Evolutionary conservation across 148 eudicot species (phyloP).

Genomic region (Vaccinium darrowii): DNA sequence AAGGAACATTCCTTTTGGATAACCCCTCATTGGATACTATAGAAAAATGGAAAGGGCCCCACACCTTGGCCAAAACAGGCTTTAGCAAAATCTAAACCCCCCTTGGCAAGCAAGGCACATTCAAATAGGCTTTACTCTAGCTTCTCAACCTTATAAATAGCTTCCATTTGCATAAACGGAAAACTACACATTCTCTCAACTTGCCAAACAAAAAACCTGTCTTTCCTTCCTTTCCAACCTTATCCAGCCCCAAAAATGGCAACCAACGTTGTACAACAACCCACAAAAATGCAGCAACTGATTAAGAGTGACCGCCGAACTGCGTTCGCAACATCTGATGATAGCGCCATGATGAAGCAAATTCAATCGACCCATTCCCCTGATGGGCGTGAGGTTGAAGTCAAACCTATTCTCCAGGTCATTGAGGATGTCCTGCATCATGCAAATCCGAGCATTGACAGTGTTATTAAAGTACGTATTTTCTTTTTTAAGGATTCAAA

Average conservation of each 20-base stretch:
- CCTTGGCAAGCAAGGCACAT: slow-evolving; percentile 7
- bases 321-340: background rate
- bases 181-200: background rate
- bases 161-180: background rate
- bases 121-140: background rate
- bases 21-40: background rate
- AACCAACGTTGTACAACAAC: background rate
- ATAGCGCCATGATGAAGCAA: background rate
- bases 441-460: slow-evolving; percentile 44
- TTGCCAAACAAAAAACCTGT: background rate
- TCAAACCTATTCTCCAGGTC: background rate
- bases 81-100: background rate
- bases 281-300: background rate
- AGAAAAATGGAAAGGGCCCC: background rate
- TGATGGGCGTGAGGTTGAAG: slow-evolving; percentile 1
- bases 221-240: background rate
- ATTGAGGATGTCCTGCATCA: slow-evolving; percentile 50
- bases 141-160: background rate
- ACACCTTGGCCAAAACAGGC: background rate
- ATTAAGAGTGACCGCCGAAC: background rate
- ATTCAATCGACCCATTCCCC: slow-evolving; percentile 8
- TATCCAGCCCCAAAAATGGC: background rate
- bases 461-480: slow-evolving; percentile 33
- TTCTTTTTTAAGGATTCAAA: background rate
- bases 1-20: background rate